phyloP scores from a whole-genome alignment of 78 protist species.

The Dictyostelium purpureum region DNA sequence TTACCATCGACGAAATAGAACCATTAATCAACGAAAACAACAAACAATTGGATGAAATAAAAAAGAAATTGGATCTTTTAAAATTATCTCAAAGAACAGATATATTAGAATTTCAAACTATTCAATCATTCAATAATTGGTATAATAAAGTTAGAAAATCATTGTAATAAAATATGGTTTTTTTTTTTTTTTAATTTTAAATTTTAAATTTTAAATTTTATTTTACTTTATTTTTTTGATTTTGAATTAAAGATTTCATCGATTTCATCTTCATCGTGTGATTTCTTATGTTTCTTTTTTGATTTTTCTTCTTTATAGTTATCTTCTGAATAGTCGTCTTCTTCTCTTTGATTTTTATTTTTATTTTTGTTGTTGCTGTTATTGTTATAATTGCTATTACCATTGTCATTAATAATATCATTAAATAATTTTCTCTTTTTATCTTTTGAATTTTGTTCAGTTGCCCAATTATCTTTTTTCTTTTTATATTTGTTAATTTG shows the following conservation, averaged over 20 bases:
- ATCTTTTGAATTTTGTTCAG: not conserved
- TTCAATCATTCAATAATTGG: not conserved
- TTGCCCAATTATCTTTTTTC: slow-evolving; percentile 42
- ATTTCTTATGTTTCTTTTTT: not conserved
- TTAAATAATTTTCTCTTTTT: slow-evolving; percentile 62
- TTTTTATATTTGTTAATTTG: slow-evolving; percentile 37
- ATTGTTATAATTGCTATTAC: not conserved
- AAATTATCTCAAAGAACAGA: slow-evolving; percentile 1
- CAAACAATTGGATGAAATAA: not conserved
- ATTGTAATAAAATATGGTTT: slow-evolving; percentile 17
- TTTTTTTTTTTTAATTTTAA: not conserved
- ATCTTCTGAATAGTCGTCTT: not conserved
- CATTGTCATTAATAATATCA: slow-evolving; percentile 34
- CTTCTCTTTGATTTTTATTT: not conserved
- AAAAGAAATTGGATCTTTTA: not conserved
- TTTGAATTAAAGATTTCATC: slow-evolving; percentile 41
- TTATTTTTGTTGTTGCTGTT: not conserved
- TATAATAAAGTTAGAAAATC: slow-evolving; percentile 46
- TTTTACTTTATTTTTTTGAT: not conserved
- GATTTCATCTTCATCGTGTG: slow-evolving; percentile 28
- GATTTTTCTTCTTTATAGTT: not conserved
- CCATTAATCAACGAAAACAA: not conserved
- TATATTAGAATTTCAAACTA: not conserved
- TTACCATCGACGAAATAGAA: not conserved
- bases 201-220: not conserved